Conservation (phyloP, 129 eudicot species). For the Flaveria robusta region DNA sequence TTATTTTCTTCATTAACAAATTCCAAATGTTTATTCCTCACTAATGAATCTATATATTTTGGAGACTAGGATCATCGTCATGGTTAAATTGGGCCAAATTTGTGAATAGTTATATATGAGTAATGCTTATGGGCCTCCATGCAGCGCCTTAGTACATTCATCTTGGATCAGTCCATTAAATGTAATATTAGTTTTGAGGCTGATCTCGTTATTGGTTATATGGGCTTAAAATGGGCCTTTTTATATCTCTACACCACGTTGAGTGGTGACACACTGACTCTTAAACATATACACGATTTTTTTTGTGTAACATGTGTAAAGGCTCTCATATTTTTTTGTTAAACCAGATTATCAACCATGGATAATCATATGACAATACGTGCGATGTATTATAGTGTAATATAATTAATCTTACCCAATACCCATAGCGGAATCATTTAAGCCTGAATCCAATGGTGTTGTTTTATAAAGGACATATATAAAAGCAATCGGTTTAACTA, state of each 20-base stretch:
- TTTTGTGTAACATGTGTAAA: not conserved
- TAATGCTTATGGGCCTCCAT: not conserved
- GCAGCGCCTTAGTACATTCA: not conserved
- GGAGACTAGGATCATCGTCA: not conserved
- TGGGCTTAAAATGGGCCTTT: not conserved
- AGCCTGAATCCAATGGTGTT: not conserved
- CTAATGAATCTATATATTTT: not conserved
- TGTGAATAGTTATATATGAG: no score
- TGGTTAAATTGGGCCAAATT: not conserved
- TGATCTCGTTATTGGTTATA: not conserved
- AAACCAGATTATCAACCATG: not conserved
- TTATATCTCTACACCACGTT: not conserved
- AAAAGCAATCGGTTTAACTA: not conserved
- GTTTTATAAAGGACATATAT: not conserved
- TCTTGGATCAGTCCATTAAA: not conserved
- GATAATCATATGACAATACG: not conserved
- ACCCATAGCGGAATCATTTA: no score
- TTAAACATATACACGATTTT: not conserved
- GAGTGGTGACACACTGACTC: no score
- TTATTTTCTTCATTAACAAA: no score
- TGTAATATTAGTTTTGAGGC: not conserved
- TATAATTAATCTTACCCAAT: not conserved
- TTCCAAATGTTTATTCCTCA: no score
- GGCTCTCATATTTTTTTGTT: not conserved
- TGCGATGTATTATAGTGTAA: not conserved